phyloP scores from a whole-genome alignment of 164 flowering plant species.

The Vitis rupestris region DNA sequence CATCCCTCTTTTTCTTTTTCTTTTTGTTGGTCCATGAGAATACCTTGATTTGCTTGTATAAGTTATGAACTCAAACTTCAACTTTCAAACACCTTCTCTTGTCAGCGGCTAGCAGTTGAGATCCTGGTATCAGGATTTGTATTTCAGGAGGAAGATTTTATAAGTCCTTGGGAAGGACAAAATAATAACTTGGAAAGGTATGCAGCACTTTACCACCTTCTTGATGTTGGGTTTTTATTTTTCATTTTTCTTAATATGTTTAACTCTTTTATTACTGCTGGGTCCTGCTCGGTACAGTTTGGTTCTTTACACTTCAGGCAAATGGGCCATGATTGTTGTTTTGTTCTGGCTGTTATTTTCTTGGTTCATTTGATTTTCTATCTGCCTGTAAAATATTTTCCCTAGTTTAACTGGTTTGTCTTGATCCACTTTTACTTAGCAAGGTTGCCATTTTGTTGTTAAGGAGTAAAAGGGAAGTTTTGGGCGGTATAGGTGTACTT shows the following conservation, averaged over 20 bases:
- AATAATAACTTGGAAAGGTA: slow-evolving; percentile 82
- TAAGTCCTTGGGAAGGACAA: slow-evolving; percentile 87
- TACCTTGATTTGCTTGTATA: background rate
- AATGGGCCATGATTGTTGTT: too few relatives aligned
- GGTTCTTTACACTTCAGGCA: too few relatives aligned
- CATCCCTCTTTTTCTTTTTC: background rate
- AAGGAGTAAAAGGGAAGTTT: too few relatives aligned
- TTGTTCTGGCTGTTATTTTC: too few relatives aligned
- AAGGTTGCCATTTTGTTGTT: too few relatives aligned
- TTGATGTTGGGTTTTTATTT: background rate
- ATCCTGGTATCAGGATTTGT: slow-evolving; percentile 83
- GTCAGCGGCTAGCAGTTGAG: slow-evolving; percentile 89
- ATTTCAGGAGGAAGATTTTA: slow-evolving; percentile 79
- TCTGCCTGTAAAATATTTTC: too few relatives aligned
- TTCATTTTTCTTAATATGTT: background rate
- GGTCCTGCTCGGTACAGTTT: background rate
- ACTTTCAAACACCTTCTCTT: slow-evolving; percentile 15
- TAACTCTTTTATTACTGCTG: background rate
- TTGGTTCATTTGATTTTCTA: too few relatives aligned
- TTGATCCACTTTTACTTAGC: too few relatives aligned
- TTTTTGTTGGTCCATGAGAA: background rate
- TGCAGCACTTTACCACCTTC: background rate
- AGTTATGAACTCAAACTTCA: slow-evolving; percentile 6
- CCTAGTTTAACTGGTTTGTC: too few relatives aligned
- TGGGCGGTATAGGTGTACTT: too few relatives aligned